phyloP scores from a whole-genome alignment of 345 rosid species.

The Mallotus nudiflorus region DNA sequence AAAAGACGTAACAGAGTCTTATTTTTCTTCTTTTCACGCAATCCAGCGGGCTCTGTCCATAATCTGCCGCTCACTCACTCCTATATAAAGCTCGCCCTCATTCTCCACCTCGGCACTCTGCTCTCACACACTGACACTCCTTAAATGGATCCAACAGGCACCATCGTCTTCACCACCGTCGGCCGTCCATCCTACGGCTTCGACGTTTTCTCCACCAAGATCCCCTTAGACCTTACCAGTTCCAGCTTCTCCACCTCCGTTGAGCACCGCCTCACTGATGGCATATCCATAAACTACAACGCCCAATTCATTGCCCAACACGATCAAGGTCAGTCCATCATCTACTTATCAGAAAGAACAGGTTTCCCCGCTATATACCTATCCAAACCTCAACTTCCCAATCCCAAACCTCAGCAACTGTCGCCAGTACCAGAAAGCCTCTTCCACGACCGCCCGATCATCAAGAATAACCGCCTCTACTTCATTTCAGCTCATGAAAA shows the following conservation, averaged over 20 bases:
- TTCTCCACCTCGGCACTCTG: neutral
- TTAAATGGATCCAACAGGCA: constrained; percentile 60
- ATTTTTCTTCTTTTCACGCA: neutral
- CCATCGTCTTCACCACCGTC: constrained; percentile 63
- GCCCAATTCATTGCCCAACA: constrained; percentile 48
- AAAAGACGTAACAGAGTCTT: too few species aligned
- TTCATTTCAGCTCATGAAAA: constrained; percentile 77
- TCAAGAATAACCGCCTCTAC: constrained; percentile 48
- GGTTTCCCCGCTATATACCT: constrained; percentile 52
- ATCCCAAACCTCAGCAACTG: constrained; percentile 43
- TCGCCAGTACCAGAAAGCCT: constrained; percentile 50
- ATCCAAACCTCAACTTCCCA: constrained; percentile 35
- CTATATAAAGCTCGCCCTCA: too few species aligned
- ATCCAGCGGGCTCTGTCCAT: too few species aligned
- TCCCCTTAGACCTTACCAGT: constrained; percentile 25
- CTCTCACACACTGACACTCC: neutral
- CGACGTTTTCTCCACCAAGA: constrained; percentile 56
- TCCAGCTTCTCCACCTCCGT: constrained; percentile 10
- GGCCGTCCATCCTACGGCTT: constrained; percentile 76
- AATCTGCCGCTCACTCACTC: too few species aligned
- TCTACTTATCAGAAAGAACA: constrained; percentile 68
- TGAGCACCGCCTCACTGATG: constrained; percentile 66
- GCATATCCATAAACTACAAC: constrained; percentile 69
- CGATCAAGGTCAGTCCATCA: constrained; percentile 32
- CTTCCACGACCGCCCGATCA: constrained; percentile 79